Evolutionary conservation across 176 grass and related monocot genomes (phyloP).

Genomic region (Musa itinerans): DNA sequence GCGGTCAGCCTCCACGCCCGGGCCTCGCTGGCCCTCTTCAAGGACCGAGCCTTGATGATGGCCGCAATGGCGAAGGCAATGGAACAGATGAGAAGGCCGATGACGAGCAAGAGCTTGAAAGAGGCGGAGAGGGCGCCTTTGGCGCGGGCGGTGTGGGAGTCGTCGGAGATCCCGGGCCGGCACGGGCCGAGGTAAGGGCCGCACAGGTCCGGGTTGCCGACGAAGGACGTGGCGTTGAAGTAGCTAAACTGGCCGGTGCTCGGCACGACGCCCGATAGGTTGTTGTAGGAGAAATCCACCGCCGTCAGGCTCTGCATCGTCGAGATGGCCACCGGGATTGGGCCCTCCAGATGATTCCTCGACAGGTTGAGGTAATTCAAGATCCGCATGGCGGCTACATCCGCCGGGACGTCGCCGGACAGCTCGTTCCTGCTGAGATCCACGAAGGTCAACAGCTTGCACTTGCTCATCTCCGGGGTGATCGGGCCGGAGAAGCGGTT

Average conservation of each 20-base stretch:
- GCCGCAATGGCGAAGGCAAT: conserved; percentile 69
- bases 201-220: conserved; percentile 61
- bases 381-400: conserved; percentile 64
- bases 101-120: conserved; percentile 80
- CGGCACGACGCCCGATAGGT: conserved; percentile 77
- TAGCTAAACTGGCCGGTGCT: conserved; percentile 88
- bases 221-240: conserved; percentile 91
- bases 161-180: conserved; percentile 20
- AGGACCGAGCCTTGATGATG: conserved; percentile 63
- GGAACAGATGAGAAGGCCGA: conserved; percentile 61
- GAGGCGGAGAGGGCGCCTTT: conserved; percentile 38
- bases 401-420: conserved; percentile 49
- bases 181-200: conserved; percentile 64
- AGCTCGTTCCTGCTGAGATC: conserved; percentile 75
- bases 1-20: conserved; percentile 77
- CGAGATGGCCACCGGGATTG: conserved; percentile 60
- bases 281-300: conserved; percentile 97
- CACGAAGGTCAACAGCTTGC: conserved; percentile 68
- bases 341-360: conserved; percentile 58
- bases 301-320: conserved; percentile 95
- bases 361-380: conserved; percentile 91
- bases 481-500: conserved; percentile 43
- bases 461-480: conserved; percentile 60
- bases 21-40: conserved; percentile 72
- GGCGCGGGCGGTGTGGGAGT: conserved; percentile 6